Percentiles rank a stretch among this genome's conserved stretches.
These are phyloP conservation scores for Liquidambar formosana DNA, from an alignment of 164 flowering plant genomes.

Conservation along the genomic window DNA sequence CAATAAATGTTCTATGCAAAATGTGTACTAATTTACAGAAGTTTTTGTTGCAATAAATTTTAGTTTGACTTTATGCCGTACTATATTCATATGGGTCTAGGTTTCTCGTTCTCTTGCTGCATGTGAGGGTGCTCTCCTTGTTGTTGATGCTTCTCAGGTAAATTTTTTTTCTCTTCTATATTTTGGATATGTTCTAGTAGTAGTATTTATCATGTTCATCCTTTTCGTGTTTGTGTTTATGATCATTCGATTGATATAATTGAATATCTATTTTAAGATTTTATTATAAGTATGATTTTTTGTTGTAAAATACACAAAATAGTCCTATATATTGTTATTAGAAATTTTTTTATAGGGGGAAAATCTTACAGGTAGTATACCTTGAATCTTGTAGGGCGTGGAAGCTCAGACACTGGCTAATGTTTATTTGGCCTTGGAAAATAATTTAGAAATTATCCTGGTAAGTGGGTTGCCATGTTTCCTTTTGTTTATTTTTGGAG, in stretches of 20 bases:
- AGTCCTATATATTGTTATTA: not conserved
- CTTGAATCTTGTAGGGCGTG: conserved; percentile 67
- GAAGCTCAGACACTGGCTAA: conserved; percentile 98
- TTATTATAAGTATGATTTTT: not conserved
- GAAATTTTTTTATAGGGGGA: too few species aligned
- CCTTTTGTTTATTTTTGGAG: not conserved
- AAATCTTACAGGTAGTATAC: not conserved
- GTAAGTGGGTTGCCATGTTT: conserved; percentile 42
- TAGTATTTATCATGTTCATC: not conserved
- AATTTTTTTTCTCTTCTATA: conserved; percentile 2
- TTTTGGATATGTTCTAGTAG: not conserved
- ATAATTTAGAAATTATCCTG: conserved; percentile 89
- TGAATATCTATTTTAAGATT: too few species aligned
- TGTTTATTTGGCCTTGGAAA: conserved; percentile 91
- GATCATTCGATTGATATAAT: not conserved
- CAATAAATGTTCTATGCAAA: too few species aligned
- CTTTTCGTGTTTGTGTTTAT: not conserved
- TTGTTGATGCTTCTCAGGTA: conserved; percentile 99
- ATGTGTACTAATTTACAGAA: too few species aligned
- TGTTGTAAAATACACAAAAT: not conserved
- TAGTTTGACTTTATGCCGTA: too few species aligned
- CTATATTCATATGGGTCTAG: conserved; percentile 28
- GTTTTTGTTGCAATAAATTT: too few species aligned
- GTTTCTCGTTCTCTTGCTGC: conserved; percentile 99
- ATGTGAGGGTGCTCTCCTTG: conserved; percentile 99